Percentiles rank a stretch among this genome's conserved stretches.
phyloP scores from a whole-genome alignment of 2,329 filamentous ascomycete genomes.

The Neurospora crassa region DNA sequence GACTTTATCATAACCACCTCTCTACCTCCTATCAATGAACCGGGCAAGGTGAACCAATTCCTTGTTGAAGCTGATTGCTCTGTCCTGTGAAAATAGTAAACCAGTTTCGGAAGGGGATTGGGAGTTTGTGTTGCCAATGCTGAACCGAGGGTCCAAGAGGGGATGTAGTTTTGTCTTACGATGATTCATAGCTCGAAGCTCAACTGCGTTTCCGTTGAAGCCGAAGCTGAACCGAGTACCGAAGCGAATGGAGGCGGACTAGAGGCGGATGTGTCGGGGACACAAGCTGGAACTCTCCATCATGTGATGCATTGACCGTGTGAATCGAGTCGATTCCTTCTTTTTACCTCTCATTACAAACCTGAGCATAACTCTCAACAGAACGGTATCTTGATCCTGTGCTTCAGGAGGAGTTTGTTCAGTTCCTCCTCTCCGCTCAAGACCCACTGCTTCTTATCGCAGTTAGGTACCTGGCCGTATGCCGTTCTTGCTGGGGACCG shows the following conservation, averaged over 20 bases:
- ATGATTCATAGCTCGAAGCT: neutral
- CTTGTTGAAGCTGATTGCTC: neutral
- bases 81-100: neutral
- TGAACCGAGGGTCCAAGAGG: neutral
- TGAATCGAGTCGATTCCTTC: neutral
- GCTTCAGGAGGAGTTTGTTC: neutral
- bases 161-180: neutral
- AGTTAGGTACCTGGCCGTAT: slow-evolving; percentile 22
- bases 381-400: neutral
- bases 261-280: neutral
- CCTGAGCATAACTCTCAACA: neutral
- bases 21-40: neutral
- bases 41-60: neutral
- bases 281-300: neutral
- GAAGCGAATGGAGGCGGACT: neutral
- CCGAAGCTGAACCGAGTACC: neutral
- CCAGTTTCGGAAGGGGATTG: neutral
- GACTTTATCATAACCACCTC: neutral
- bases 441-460: neutral
- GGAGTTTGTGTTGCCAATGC: neutral
- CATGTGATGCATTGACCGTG: neutral
- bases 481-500: slow-evolving; percentile 27
- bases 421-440: neutral
- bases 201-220: neutral
- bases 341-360: neutral